Conservation (phyloP, 176 grass and related monocot species). For the Tillandsia fasciculata region DNA sequence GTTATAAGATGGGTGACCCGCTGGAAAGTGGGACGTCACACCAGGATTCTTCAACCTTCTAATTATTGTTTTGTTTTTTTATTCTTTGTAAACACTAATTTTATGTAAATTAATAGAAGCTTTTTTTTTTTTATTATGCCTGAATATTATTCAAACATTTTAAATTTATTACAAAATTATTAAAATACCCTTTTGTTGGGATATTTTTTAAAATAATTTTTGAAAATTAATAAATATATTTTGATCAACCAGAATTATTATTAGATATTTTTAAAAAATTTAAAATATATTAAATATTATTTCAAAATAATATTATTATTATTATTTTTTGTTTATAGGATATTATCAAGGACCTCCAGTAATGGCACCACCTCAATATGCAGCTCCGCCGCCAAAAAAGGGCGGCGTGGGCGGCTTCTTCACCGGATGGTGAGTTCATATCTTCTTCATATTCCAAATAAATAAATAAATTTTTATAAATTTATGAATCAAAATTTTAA, state of each 20-base stretch:
- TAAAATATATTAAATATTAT: not conserved
- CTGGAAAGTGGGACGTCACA: too few species aligned
- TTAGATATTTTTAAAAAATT: not conserved
- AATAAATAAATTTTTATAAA: not conserved
- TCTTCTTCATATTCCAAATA: not conserved
- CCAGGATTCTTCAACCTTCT: too few species aligned
- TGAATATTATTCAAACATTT: too few species aligned
- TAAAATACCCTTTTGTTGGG: too few species aligned
- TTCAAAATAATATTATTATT: not conserved
- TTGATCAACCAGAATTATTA: not conserved
- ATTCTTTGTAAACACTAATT: too few species aligned
- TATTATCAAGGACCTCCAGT: slow-evolving; percentile 17
- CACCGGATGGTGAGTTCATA: slow-evolving; percentile 2
- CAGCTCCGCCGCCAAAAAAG: not conserved
- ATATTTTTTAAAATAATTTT: too few species aligned
- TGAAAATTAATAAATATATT: not conserved
- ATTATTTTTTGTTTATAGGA: too few species aligned
- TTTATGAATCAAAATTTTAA: not conserved
- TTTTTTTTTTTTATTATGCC: too few species aligned
- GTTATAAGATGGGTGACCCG: too few species aligned
- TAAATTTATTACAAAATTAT: too few species aligned
- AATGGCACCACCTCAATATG: slow-evolving; percentile 5
- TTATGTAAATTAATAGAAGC: too few species aligned
- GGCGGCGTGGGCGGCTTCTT: not conserved
- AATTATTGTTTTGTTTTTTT: too few species aligned